phyloP scores from a whole-genome alignment of 306 rosid species.

The Astragalus membranaceus region DNA sequence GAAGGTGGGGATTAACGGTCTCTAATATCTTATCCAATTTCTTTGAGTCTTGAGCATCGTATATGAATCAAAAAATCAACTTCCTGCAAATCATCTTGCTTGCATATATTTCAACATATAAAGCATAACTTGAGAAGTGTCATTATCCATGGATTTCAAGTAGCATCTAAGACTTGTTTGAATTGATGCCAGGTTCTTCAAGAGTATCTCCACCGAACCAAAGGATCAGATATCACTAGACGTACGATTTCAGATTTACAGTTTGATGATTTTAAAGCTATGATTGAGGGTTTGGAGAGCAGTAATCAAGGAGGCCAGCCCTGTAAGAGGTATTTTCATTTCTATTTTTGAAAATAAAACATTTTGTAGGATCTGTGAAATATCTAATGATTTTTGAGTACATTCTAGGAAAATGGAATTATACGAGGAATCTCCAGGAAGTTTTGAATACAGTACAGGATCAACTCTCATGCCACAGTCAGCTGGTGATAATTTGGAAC shows the following conservation, averaged over 20 bases:
- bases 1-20: constrained; percentile 59
- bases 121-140: too few relatives aligned
- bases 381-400: constrained; percentile 22
- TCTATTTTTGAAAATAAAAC: background rate
- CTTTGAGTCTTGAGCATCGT: background rate
- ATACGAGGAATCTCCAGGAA: constrained; percentile 71
- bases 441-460: constrained; percentile 80
- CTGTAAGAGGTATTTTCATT: constrained; percentile 40
- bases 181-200: constrained; percentile 63
- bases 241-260: constrained; percentile 53
- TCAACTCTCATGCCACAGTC: constrained; percentile 55
- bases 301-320: constrained; percentile 49
- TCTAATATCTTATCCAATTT: too few relatives aligned
- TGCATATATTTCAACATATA: too few relatives aligned
- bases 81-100: background rate
- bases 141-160: background rate
- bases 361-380: background rate
- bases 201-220: constrained; percentile 70
- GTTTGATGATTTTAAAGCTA: constrained; percentile 56
- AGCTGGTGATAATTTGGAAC: constrained; percentile 39
- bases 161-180: constrained; percentile 19
- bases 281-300: constrained; percentile 50
- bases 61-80: background rate
- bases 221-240: constrained; percentile 49
- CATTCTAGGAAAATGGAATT: constrained; percentile 61